phyloP scores from a whole-genome alignment of 306 rosid genomes.

The Adenanthera pavonina region DNA sequence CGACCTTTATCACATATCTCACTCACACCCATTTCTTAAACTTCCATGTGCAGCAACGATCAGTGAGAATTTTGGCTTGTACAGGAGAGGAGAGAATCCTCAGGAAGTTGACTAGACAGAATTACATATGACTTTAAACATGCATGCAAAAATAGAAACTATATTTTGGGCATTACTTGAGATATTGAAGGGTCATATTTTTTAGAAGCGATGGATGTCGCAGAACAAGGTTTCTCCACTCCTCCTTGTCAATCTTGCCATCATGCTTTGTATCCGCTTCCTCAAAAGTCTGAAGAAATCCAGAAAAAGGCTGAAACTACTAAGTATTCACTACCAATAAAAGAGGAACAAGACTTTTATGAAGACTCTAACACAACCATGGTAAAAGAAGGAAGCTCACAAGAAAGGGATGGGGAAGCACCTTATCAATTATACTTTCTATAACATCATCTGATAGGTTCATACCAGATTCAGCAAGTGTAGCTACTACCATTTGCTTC shows the following conservation, averaged over 20 bases:
- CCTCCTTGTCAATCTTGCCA: constrained; percentile 97
- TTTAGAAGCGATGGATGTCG: constrained; percentile 96
- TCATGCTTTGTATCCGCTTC: constrained; percentile 99
- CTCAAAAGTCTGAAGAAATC: constrained; percentile 79
- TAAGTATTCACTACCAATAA: neutral
- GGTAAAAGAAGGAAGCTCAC: neutral
- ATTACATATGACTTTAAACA: neutral
- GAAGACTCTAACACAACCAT: neutral
- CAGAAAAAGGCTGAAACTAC: constrained; percentile 23
- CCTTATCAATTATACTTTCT: constrained; percentile 99
- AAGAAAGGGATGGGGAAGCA: constrained; percentile 41
- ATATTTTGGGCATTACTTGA: constrained; percentile 63
- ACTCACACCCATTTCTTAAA: constrained; percentile 1
- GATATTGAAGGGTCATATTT: constrained; percentile 97
- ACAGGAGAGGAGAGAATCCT: neutral
- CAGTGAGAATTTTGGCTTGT: neutral
- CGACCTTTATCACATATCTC: neutral
- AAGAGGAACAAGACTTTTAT: neutral
- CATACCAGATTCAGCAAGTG: constrained; percentile 99
- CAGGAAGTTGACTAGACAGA: neutral
- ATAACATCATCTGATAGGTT: constrained; percentile 95
- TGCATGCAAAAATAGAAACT: neutral
- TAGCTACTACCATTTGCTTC: constrained; percentile 99
- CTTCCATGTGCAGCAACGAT: neutral
- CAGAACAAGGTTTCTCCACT: constrained; percentile 95